Evolutionary conservation across 495 filamentous ascomycete species (phyloP), one percentile per base, ranked within the genome.

Genomic region (Penicillium ochrochloron): DNA sequence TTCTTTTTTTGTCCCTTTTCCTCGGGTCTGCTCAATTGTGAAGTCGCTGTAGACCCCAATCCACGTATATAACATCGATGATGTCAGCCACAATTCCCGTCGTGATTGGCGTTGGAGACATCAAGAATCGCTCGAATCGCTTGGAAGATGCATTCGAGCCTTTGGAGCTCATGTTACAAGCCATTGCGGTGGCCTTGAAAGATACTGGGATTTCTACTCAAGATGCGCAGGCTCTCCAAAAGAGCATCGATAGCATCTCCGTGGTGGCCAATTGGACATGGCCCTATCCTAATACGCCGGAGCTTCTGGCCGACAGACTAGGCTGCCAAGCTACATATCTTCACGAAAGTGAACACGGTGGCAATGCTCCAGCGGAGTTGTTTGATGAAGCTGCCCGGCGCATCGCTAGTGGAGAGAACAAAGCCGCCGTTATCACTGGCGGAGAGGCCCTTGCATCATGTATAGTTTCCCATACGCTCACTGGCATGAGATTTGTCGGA

Each of bases 251-350:
- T 62, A 84, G 80, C 61, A 71, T 86, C 41, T 72, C 76, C 46
- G 78, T 86, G 7, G 84, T 88, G n/a, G 68, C 68, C 25, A 85
- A 78, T 6, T 88, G 85, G 84, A 86, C 84, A 12, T 88, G 84
- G 84, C 76, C 77, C 17, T 86, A 88, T 69, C 60, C 72, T 0
- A 80, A 88, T 63, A 69, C 86, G 2, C 82, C 84, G 2, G 75
- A 72, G 29, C 65, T 84, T 0, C 57, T 88, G 21, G 68, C 73
- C 0, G 33, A 79, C 52, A 73, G 75, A 44, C 70, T 88, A 21
- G 74, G 68, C 1, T 61, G 83, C 15, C 57, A 72, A 9, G 70
- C 78, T 2, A 72, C 67, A 23, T 76, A 83, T 59, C 77, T 74
- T 51, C 50, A 66, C 8, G 77, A 82, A 46, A 84, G 75, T 57